These are phyloP conservation scores for Chlorella vulgaris DNA, from an alignment of 139 green algal species.

Conservation along the genomic window DNA sequence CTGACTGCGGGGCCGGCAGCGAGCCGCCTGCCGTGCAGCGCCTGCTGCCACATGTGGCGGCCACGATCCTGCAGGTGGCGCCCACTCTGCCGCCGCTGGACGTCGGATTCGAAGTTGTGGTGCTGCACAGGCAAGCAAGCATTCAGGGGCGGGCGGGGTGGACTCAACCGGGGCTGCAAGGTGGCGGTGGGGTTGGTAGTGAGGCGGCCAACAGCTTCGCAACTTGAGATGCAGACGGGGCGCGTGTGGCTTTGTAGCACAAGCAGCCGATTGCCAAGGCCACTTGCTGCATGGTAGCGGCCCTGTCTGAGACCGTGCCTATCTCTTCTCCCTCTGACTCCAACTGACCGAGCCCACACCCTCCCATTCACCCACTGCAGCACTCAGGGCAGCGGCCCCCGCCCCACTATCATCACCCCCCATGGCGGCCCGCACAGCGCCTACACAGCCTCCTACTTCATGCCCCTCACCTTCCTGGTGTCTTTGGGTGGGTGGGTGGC, in stretches of 20 bases:
- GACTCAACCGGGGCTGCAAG: not conserved
- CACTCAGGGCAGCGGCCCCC: conserved; percentile 16
- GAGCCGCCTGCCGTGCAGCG: conserved; percentile 8
- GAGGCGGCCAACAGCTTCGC: no score
- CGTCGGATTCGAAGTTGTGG: conserved; percentile 49
- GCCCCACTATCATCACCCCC: conserved; percentile 72
- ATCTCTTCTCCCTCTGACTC: no score
- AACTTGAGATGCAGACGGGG: no score
- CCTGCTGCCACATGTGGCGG: conserved; percentile 29
- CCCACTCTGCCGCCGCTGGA: conserved; percentile 15
- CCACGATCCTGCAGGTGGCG: conserved; percentile 36
- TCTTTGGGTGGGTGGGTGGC: conserved; percentile 40
- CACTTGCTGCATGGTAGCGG: no score
- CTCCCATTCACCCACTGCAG: not conserved
- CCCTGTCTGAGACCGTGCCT: no score
- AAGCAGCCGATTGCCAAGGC: no score
- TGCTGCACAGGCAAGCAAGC: conserved; percentile 37
- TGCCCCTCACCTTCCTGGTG: conserved; percentile 70
- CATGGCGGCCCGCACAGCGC: conserved; percentile 91
- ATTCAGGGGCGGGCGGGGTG: not conserved
- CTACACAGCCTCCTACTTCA: conserved; percentile 68
- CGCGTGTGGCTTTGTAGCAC: no score
- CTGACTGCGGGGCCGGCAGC: conserved; percentile 12
- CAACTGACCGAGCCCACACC: no score
- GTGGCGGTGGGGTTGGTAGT: no score